Evolutionary conservation across 331 rosid genomes (phyloP).

Genomic region (Acacia concinna): DNA sequence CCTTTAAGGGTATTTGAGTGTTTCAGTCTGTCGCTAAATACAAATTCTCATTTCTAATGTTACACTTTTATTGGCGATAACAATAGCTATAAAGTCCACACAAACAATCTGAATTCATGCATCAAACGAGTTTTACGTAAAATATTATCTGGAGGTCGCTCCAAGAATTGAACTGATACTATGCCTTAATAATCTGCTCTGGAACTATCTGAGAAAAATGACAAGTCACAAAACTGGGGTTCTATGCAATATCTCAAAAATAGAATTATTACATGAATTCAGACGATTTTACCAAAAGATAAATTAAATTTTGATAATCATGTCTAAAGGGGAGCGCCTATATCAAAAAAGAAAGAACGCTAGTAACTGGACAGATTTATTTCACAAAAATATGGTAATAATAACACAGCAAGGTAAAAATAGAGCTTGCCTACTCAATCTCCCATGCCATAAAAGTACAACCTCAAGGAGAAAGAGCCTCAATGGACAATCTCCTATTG

Average conservation of each 20-base stretch:
- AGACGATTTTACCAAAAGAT: neutral
- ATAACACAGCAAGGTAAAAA: constrained; percentile 17
- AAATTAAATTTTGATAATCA: neutral
- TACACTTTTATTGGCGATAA: too few species aligned
- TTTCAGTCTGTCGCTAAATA: too few species aligned
- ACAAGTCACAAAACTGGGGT: neutral
- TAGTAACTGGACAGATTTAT: constrained; percentile 40
- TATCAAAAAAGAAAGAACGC: neutral
- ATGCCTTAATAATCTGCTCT: neutral
- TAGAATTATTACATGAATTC: neutral
- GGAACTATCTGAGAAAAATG: neutral
- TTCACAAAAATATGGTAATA: constrained; percentile 39
- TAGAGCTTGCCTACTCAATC: constrained; percentile 35
- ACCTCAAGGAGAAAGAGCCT: neutral
- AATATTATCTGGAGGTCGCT: neutral
- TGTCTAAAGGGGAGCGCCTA: neutral
- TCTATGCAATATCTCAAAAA: neutral
- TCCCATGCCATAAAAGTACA: constrained; percentile 24
- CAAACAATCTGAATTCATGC: neutral
- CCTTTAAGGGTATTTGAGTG: neutral
- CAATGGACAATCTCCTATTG: constrained; percentile 19
- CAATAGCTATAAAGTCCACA: neutral
- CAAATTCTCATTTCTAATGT: neutral
- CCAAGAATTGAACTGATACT: neutral
- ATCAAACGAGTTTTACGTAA: neutral